phyloP scores from a whole-genome alignment of 495 filamentous ascomycete species.

The Sphaerosporella brunnea region DNA sequence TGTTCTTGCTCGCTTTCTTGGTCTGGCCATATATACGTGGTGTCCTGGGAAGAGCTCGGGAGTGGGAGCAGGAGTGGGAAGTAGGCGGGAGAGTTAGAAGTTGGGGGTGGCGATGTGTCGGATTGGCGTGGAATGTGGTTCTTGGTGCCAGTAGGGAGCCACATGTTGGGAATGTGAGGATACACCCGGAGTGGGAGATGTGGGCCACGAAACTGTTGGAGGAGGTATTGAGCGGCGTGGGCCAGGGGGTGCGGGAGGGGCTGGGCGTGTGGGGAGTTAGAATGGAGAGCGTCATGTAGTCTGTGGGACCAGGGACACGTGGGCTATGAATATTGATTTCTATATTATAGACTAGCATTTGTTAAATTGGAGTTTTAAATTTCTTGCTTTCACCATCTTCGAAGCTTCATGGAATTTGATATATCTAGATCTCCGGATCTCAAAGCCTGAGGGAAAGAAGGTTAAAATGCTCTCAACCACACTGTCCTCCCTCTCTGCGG shows the following conservation, averaged over 20 bases:
- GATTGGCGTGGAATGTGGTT: neutral
- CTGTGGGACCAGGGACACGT: no score
- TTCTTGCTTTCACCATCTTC: no score
- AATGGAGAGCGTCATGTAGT: neutral
- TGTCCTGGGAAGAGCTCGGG: neutral
- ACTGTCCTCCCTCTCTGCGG: no score
- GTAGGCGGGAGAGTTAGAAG: neutral
- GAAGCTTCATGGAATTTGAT: no score
- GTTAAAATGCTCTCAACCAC: no score
- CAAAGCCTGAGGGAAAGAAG: no score
- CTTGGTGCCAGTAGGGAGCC: neutral
- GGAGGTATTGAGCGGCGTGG: neutral
- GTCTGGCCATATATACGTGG: neutral
- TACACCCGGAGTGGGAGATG: neutral
- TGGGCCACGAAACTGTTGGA: neutral
- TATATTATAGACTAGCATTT: no score
- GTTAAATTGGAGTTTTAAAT: no score
- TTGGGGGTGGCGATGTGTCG: neutral
- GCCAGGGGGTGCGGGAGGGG: neutral
- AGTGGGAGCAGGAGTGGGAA: constrained; percentile 2
- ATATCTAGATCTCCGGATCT: no score
- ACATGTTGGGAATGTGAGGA: neutral
- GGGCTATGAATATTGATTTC: no score
- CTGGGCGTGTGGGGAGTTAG: constrained; percentile 1
- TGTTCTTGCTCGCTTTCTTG: neutral